Conservation (phyloP, 805 yeast genomes). For the Zygosaccharomyces bisporus region DNA sequence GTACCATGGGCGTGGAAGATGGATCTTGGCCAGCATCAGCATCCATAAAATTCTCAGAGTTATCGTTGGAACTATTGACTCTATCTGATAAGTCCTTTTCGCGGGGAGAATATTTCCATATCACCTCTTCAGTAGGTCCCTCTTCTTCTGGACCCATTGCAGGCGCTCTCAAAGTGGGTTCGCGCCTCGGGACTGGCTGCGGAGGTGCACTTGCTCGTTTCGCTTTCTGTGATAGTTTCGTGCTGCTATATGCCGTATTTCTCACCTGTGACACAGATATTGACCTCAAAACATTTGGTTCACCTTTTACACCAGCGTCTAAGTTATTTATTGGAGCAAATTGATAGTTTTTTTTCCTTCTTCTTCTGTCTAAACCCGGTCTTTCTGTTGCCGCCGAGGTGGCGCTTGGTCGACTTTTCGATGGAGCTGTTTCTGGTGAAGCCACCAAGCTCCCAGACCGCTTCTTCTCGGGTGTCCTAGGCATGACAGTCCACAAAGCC, state of each 20-base stretch:
- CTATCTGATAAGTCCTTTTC: constrained; percentile 17
- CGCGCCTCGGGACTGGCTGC: neutral
- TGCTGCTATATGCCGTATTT: constrained; percentile 16
- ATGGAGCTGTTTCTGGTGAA: constrained; percentile 17
- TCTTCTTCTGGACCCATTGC: constrained; percentile 6
- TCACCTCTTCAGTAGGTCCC: constrained; percentile 29
- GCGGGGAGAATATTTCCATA: constrained; percentile 33
- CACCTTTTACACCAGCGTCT: constrained; percentile 9
- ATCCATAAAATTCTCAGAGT: constrained; percentile 16
- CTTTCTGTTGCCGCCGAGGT: constrained; percentile 22
- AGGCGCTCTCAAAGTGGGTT: neutral
- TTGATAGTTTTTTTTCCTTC: constrained; percentile 23
- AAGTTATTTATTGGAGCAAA: constrained; percentile 32
- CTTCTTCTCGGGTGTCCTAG: constrained; percentile 23
- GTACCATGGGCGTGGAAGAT: constrained; percentile 33
- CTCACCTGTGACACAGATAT: constrained; percentile 33
- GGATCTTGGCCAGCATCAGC: constrained; percentile 19
- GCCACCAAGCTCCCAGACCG: constrained; percentile 20
- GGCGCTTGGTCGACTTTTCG: constrained; percentile 4
- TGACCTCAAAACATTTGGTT: constrained; percentile 23
- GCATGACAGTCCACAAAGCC: too few species aligned
- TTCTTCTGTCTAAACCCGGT: constrained; percentile 7
- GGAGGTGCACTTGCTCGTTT: constrained; percentile 4
- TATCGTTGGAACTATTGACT: constrained; percentile 18
- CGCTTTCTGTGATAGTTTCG: constrained; percentile 8